Percentiles rank a stretch among this genome's conserved stretches.
These are phyloP conservation scores for Sphagnurus paluster DNA, from an alignment of 1,284 basidiomycete genomes.

Conservation along the genomic window DNA sequence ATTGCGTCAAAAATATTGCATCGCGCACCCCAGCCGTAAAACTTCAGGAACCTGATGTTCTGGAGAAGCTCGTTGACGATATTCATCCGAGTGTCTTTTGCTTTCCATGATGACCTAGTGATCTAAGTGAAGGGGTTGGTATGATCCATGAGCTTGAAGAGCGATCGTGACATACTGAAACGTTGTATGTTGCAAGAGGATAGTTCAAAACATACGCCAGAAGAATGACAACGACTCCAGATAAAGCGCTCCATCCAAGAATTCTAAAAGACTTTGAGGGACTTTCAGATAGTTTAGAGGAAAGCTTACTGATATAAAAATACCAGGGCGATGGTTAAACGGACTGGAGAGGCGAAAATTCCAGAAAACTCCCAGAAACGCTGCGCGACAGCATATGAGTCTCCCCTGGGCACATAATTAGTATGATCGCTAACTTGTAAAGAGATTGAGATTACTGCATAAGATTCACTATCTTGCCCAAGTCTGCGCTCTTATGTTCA, in stretches of 20 bases:
- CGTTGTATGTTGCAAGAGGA: constrained; percentile 63
- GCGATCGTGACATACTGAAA: constrained; percentile 47
- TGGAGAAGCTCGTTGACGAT: constrained; percentile 81
- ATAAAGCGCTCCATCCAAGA: constrained; percentile 81
- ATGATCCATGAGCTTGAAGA: neutral
- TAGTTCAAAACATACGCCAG: constrained; percentile 68
- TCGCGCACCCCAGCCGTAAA: constrained; percentile 66
- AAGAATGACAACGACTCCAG: constrained; percentile 72
- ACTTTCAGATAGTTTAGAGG: neutral
- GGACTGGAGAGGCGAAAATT: constrained; percentile 71
- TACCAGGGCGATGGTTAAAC: constrained; percentile 69
- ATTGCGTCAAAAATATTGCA: neutral
- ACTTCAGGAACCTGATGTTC: constrained; percentile 70
- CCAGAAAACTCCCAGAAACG: constrained; percentile 72
- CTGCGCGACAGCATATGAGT: constrained; percentile 69
- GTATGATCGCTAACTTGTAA: neutral
- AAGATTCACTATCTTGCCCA: constrained; percentile 72
- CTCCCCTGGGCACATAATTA: constrained; percentile 44
- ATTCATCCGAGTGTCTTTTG: constrained; percentile 74
- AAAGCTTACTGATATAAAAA: constrained; percentile 73
- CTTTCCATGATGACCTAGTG: constrained; percentile 63
- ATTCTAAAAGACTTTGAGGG: constrained; percentile 43
- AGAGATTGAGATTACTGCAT: constrained; percentile 51
- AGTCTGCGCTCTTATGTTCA: constrained; percentile 50
- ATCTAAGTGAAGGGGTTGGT: constrained; percentile 36